phyloP scores from a whole-genome alignment of 305 asterid genomes.

The Rubia balearica region DNA sequence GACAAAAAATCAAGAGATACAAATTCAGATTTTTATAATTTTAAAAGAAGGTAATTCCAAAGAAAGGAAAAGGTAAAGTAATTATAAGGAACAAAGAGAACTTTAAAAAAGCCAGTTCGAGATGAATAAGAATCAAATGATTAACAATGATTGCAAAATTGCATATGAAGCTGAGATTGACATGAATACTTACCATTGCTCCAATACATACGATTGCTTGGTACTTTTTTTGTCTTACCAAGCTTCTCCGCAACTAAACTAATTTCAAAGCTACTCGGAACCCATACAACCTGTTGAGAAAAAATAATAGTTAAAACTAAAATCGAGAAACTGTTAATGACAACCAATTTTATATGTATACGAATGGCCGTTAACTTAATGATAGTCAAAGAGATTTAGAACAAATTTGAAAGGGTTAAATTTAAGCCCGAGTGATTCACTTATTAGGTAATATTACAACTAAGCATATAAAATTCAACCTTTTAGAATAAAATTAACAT shows the following conservation, averaged over 20 bases:
- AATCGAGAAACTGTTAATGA: neutral
- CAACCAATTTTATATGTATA: neutral
- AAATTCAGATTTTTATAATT: neutral
- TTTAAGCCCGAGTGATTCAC: neutral
- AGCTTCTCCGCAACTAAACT: constrained; percentile 64
- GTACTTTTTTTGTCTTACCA: constrained; percentile 56
- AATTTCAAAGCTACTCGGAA: constrained; percentile 76
- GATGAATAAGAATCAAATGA: neutral
- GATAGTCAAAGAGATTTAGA: neutral
- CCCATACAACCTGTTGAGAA: constrained; percentile 59
- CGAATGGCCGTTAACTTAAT: too few species aligned
- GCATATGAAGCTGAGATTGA: constrained; percentile 2
- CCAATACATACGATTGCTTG: constrained; percentile 73
- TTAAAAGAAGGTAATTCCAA: neutral
- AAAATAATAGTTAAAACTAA: neutral
- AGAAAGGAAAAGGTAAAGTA: neutral
- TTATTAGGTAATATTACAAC: too few species aligned
- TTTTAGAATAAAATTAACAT: neutral
- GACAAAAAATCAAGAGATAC: neutral
- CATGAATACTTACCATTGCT: constrained; percentile 54
- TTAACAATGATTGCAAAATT: too few species aligned
- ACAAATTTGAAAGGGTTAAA: neutral
- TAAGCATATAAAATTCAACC: neutral
- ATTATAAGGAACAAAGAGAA: neutral
- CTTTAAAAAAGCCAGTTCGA: neutral